These are phyloP conservation scores for Yamadazyma spencermartinsiae DNA, from an alignment of 1,139 yeast species.

Conservation along the genomic window DNA sequence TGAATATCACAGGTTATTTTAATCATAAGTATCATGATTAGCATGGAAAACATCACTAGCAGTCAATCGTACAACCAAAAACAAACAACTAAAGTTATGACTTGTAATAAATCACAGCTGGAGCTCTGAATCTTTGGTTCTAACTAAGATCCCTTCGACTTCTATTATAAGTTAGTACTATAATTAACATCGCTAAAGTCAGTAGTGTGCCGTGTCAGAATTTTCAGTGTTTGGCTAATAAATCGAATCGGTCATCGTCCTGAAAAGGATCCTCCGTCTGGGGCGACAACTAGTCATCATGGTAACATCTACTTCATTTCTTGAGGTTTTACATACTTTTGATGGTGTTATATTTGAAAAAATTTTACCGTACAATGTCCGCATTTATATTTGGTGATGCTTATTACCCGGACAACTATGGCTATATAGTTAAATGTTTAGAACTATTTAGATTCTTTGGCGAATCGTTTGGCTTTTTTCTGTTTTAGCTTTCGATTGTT, in stretches of 20 bases:
- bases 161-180: background rate
- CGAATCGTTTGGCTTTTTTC: conserved; percentile 21
- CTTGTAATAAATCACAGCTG: no score
- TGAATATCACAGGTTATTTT: conserved; percentile 26
- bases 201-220: conserved; percentile 35
- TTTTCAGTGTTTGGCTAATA: conserved; percentile 54
- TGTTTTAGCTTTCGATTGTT: conserved; percentile 60
- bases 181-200: background rate
- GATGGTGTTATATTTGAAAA: background rate
- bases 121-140: no score
- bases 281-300: conserved; percentile 59
- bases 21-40: conserved; percentile 51
- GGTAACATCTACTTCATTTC: conserved; percentile 8
- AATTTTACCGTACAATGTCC: background rate
- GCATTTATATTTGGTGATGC: background rate
- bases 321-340: conserved; percentile 2
- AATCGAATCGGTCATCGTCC: conserved; percentile 59
- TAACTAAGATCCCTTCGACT: no score
- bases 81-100: background rate
- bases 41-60: conserved; percentile 55
- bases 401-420: conserved; percentile 2
- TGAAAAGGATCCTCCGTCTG: conserved; percentile 59
- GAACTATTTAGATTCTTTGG: conserved; percentile 8
- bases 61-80: background rate
- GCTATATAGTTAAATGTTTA: background rate